Conservation (phyloP, 306 rosid species). For the Glycine tomentella region DNA sequence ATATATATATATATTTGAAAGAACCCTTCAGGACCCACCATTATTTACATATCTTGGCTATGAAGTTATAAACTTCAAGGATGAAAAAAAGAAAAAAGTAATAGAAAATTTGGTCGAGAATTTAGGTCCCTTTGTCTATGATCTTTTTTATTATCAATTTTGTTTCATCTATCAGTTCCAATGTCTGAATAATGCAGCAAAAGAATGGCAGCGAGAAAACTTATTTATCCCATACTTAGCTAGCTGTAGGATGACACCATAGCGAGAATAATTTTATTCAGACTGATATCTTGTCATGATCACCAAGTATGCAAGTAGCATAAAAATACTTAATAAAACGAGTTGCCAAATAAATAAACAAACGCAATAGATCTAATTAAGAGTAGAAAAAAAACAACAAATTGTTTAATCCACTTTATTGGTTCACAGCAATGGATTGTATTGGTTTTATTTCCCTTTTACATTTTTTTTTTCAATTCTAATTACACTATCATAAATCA, state of each 20-base stretch:
- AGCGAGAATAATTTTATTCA: neutral
- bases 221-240: neutral
- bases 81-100: neutral
- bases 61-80: neutral
- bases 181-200: neutral
- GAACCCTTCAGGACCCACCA: conserved; percentile 38
- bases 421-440: conserved; percentile 17
- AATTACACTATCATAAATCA: conserved; percentile 30
- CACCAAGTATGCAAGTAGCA: conserved; percentile 7
- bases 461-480: neutral
- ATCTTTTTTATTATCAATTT: neutral
- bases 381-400: neutral
- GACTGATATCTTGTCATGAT: neutral
- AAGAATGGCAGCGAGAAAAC: neutral
- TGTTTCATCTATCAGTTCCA: neutral
- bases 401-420: neutral
- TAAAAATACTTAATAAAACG: conserved; percentile 20
- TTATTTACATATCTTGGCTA: conserved; percentile 26
- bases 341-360: conserved; percentile 20
- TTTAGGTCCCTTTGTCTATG: conserved; percentile 27
- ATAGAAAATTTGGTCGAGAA: neutral
- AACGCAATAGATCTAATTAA: neutral
- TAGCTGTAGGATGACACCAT: neutral
- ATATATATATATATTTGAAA: neutral
- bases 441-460: neutral